phyloP scores from a whole-genome alignment of 164 flowering plant species.

The Warburgia ugandensis region DNA sequence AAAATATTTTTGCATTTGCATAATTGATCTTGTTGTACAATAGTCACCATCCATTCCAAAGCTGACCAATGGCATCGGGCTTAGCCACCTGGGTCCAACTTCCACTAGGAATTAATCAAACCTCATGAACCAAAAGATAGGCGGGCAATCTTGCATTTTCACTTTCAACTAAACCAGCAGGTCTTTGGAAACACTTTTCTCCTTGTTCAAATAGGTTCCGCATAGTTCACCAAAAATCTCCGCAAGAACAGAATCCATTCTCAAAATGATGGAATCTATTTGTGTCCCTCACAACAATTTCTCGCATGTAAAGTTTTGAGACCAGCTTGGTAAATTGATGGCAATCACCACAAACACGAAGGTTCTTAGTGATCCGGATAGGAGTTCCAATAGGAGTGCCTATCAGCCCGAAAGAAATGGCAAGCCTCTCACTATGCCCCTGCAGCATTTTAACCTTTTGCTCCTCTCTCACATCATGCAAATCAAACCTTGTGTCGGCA shows the following conservation, averaged over 20 bases:
- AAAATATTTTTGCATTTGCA: too few relatives aligned
- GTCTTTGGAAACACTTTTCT: too few relatives aligned
- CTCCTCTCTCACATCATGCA: conserved; percentile 56
- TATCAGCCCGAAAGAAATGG: conserved; percentile 68
- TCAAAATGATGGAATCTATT: conserved; percentile 76
- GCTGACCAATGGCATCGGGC: too few relatives aligned
- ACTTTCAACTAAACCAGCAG: too few relatives aligned
- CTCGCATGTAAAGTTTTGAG: conserved; percentile 42
- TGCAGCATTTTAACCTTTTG: conserved; percentile 57
- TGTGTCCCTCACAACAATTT: conserved; percentile 72
- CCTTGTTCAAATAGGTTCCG: too few relatives aligned
- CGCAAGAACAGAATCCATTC: conserved; percentile 70
- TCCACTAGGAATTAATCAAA: too few relatives aligned
- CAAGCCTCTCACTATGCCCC: conserved; percentile 84
- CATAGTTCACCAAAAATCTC: conserved; percentile 86
- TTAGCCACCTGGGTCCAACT: too few relatives aligned
- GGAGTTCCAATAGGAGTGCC: conserved; percentile 23
- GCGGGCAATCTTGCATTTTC: too few relatives aligned
- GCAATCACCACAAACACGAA: conserved; percentile 41
- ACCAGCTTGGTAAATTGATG: conserved; percentile 60
- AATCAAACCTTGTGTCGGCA: conserved; percentile 53
- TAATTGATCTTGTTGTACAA: too few relatives aligned
- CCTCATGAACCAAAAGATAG: too few relatives aligned
- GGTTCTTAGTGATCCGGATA: conserved; percentile 44
- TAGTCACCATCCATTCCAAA: too few relatives aligned